Percentiles rank a stretch among this genome's conserved stretches.
Evolutionary conservation across 495 filamentous ascomycete genomes (phyloP).

Genomic region (Penicillium cataractarum): DNA sequence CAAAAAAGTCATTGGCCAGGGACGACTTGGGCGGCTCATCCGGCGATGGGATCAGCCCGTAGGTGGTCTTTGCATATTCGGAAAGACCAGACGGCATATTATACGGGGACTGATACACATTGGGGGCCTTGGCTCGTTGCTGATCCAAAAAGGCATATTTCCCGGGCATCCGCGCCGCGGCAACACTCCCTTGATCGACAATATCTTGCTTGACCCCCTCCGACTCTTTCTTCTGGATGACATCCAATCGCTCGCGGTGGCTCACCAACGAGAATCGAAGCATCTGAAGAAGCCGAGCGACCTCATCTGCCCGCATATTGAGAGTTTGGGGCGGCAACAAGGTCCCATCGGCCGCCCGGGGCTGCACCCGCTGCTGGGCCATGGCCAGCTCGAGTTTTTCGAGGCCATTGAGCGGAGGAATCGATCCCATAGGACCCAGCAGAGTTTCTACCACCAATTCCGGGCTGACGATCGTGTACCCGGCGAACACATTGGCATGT

Average conservation of each 20-base stretch:
- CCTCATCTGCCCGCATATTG: constrained; percentile 54
- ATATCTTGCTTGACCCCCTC: constrained; percentile 43
- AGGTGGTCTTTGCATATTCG: constrained; percentile 48
- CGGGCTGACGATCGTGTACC: constrained; percentile 52
- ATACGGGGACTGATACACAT: constrained; percentile 54
- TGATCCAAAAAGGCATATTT: constrained; percentile 51
- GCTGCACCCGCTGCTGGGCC: constrained; percentile 54
- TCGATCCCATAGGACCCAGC: constrained; percentile 52
- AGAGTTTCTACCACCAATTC: constrained; percentile 53
- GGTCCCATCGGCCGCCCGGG: constrained; percentile 47
- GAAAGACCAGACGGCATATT: constrained; percentile 52
- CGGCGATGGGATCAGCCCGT: constrained; percentile 40
- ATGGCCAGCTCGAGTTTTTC: constrained; percentile 54
- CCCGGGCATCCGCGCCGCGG: constrained; percentile 42
- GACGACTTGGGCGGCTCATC: constrained; percentile 46
- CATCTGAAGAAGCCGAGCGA: constrained; percentile 50
- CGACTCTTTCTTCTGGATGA: constrained; percentile 50
- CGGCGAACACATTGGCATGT: constrained; percentile 54
- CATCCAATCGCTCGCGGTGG: constrained; percentile 51
- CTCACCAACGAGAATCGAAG: constrained; percentile 52
- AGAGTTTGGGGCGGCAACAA: constrained; percentile 47
- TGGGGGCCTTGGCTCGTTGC: constrained; percentile 45
- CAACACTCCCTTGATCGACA: constrained; percentile 36
- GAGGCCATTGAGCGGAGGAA: constrained; percentile 47
- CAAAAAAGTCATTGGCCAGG: constrained; percentile 51